Evolutionary conservation across 2,329 filamentous ascomycete species (phyloP), one percentile per base, ranked within the genome.

Genomic region (Beauveria rudraprayagi): DNA sequence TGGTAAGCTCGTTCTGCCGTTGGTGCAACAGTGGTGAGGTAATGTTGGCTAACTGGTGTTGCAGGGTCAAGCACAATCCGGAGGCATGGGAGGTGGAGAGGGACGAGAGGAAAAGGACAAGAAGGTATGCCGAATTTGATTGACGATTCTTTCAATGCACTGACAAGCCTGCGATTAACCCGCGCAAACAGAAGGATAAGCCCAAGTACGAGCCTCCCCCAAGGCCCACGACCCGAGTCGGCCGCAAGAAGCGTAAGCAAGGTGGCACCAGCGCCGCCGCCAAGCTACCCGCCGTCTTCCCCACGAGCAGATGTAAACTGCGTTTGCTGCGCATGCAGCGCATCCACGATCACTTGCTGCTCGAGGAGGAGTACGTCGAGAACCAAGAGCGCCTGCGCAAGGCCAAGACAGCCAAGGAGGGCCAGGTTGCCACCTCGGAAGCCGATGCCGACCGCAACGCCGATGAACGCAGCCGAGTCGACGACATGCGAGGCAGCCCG

Each of bases 151-250:
- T 17, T 9, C 28, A 11, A 46, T 37, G 17, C 34, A 41, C 6
- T 19, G 16, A 24, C 9, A 16, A 4, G 51, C 65, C 19, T 16
- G n/a, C 7, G 46, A 43, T 30, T 72, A 64, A 74, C 62, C 58
- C 3, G 62, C 51, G 28, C 43, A 63, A 16, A 68, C 71, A 96
- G 93, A 97, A 99, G 84, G 93, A 99, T 65, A 99, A 99, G 88
- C 94, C 94, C 73, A 97, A 96, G 89, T 99, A 99, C 82, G 94
- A 99, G 78, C 94, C 94, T 66, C 94, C 94, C 68, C 94, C 94
- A 76, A 89, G 93, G 71, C 94, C 94, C 65, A 99, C 94, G 65
- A 97, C 94, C 67, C 91, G 94, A 74, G 89, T 99, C 74, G 94
- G 94, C 64, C 91, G 93, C 72, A 97, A 95, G 89, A 99, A 99